Evolutionary conservation across 345 rosid species (phyloP).

Genomic region (sweet orange (Citrus sinensis)): DVS_A1.0 CM039163.1:6486001-6486500

Average conservation of each 20-base stretch:
- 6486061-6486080: slow-evolving; percentile 27
- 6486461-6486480: slow-evolving; percentile 46
- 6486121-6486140: slow-evolving; percentile 55
- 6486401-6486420: not conserved
- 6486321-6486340: too few relatives aligned
- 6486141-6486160: slow-evolving; percentile 42
- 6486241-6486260: not conserved
- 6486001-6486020: slow-evolving; percentile 93
- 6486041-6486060: slow-evolving; percentile 48
- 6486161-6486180: slow-evolving; percentile 97
- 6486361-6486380: not conserved
- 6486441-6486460: slow-evolving; percentile 52
- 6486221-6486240: slow-evolving; percentile 20
- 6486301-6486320: too few relatives aligned
- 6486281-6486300: not conserved
- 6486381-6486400: not conserved
- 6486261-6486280: slow-evolving; percentile 8
- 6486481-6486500: slow-evolving; percentile 29
- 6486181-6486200: slow-evolving; percentile 98
- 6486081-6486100: slow-evolving; percentile 34
- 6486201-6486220: slow-evolving; percentile 58
- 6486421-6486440: not conserved
- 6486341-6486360: slow-evolving; percentile 43
- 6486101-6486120: slow-evolving; percentile 89
- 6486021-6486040: slow-evolving; percentile 74